Conservation (phyloP, 352 stramenopile genomes). For the Phytophthora constricta region DNA sequence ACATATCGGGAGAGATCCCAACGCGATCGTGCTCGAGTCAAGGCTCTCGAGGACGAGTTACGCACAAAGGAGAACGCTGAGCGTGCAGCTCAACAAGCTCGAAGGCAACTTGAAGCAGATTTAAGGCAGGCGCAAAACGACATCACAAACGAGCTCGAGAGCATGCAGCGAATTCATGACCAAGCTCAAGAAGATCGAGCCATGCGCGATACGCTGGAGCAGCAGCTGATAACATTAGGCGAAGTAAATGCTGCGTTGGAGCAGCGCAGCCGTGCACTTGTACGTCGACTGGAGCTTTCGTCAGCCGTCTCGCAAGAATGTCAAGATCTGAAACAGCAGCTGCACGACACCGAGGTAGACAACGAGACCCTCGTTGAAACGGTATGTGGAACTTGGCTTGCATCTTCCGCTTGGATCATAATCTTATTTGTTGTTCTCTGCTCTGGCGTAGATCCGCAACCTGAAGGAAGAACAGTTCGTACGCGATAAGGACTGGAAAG, state of each 20-base stretch:
- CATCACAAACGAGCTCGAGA: conserved; percentile 61
- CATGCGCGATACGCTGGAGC: conserved; percentile 62
- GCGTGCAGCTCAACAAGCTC: conserved; percentile 34
- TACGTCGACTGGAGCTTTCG: conserved; percentile 67
- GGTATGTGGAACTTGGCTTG: conserved; percentile 41
- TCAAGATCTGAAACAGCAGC: conserved; percentile 69
- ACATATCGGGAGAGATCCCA: conserved; percentile 58
- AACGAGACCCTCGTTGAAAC: conserved; percentile 76
- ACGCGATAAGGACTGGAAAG: conserved; percentile 69
- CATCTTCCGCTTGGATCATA: background rate
- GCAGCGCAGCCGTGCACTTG: conserved; percentile 69
- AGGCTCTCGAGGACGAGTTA: conserved; percentile 63
- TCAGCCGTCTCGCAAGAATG: conserved; percentile 53
- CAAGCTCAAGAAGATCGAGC: conserved; percentile 58
- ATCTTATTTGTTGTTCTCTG: background rate
- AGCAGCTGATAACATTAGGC: conserved; percentile 74
- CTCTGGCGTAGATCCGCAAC: conserved; percentile 59
- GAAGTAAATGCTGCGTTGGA: conserved; percentile 80
- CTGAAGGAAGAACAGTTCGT: conserved; percentile 73
- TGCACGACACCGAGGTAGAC: conserved; percentile 69
- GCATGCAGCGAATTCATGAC: conserved; percentile 50
- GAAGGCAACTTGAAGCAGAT: conserved; percentile 58
- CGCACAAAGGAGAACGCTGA: conserved; percentile 49
- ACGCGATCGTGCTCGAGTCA: conserved; percentile 57
- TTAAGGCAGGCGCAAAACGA: conserved; percentile 63